Base-by-base conservation (phyloP, 306 rosid genomes). In the Vachellia pachyceras region DNA sequence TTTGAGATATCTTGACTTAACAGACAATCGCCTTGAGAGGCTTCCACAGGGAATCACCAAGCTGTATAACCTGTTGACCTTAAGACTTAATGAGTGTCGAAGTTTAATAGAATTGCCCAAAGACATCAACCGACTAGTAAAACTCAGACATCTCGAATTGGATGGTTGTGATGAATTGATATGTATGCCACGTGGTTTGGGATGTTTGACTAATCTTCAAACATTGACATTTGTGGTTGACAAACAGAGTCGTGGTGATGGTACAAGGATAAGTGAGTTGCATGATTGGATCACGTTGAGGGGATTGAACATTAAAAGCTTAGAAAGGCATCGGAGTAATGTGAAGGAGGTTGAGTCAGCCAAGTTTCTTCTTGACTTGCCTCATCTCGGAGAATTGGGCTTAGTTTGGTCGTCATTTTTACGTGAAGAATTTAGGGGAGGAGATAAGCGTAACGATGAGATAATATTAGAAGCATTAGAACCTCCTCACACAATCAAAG, bases 1-100 rank as follows among this genome's bases (percentile, higher is more conserved):
- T 40, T 17, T 79, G 49, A 69, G 76, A 42, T 65, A 77, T 67
- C 72, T 77, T 13, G 50, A 46, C 47, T 8, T 77, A 10, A 17
- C 65, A 3, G 4, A 12, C 4, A 2, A n/a, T n/a, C n/a, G 2
- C 1, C 0, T 0, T 0, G 0, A 0, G 0, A 46, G 9, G 35
- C 80, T 77, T 7, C 36, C 80, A 11, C 10, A 1, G 1, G 8
- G 8, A 0, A 36, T 65, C 18, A 2, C 45, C 3, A 25, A 0
- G 10, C 11, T 69, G 4, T 35, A 15, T 18, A 25, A 42, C 22
- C 42, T 69, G 57, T 33, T 10, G 5, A 23, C 20, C 0, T 22
- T 69, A 20, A 68, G 13, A 39, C 76, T 78, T 18, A 6, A 6
- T 13, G 0, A 0, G 0, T 68, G 76, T 78, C 0, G 0, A 0